A percentile compares a stretch with the other conserved stretches of the same genome.
Conservation (phyloP, 495 filamentous ascomycete genomes). For the Xylaria venustula region DNA sequence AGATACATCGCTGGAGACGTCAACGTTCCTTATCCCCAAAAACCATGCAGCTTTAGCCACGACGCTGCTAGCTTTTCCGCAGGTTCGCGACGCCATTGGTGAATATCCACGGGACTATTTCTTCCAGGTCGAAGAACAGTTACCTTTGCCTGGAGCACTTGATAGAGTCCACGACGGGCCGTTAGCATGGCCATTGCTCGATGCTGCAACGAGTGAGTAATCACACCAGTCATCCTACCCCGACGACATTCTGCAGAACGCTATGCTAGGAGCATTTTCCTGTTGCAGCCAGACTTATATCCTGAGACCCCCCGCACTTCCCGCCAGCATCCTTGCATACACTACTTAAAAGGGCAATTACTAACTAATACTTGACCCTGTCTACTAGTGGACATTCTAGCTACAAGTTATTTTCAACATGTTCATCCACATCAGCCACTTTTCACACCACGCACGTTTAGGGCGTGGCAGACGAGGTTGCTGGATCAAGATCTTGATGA, state of each 20-base stretch:
- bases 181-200: conserved; percentile 26
- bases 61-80: conserved; percentile 29
- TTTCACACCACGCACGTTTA: conserved; percentile 29
- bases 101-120: conserved; percentile 33
- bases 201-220: conserved; percentile 22
- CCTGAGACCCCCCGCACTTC: too few relatives aligned
- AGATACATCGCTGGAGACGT: conserved; percentile 24
- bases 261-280: not conserved
- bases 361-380: not conserved
- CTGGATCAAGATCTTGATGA: conserved; percentile 26
- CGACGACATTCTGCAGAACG: not conserved
- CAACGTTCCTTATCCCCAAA: conserved; percentile 33
- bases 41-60: conserved; percentile 29
- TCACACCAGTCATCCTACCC: not conserved
- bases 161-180: conserved; percentile 23
- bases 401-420: conserved; percentile 30
- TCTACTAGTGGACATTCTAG: conserved; percentile 6
- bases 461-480: conserved; percentile 26
- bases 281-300: not conserved
- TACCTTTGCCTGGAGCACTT: conserved; percentile 27
- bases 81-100: conserved; percentile 27
- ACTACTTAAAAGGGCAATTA: not conserved
- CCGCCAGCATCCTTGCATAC: not conserved
- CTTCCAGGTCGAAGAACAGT: conserved; percentile 29
- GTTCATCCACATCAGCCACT: conserved; percentile 36